phyloP scores from a whole-genome alignment of 148 eudicot species.

The Rhododendron simsii region DNA sequence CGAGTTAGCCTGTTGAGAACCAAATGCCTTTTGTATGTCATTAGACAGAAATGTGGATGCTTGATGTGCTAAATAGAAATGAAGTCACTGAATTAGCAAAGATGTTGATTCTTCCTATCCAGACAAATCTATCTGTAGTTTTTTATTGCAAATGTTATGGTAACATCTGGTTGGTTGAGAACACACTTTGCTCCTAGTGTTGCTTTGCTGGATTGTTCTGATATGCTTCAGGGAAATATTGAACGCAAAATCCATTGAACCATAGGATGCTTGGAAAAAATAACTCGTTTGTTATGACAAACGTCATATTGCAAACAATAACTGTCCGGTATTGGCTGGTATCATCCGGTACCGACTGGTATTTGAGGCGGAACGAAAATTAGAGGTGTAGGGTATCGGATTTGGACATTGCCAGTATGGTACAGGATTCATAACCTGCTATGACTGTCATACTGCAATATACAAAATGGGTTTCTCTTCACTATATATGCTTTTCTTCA shows the following conservation, averaged over 20 bases:
- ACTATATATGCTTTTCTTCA: neutral
- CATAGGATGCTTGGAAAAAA: neutral
- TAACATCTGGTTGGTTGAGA: neutral
- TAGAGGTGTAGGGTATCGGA: no score
- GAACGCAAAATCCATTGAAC: neutral
- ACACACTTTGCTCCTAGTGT: neutral
- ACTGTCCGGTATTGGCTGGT: no score
- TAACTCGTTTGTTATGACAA: neutral
- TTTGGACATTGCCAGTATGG: no score
- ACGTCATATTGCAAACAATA: neutral
- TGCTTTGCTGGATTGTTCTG: neutral
- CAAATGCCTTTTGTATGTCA: neutral
- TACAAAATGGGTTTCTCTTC: neutral
- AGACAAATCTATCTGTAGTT: neutral
- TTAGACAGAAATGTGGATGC: neutral
- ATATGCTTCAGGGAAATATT: conserved; percentile 1
- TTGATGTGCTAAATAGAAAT: neutral
- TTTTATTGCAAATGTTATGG: neutral
- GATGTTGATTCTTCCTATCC: conserved; percentile 12
- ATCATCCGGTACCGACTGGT: no score
- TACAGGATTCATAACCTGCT: no score
- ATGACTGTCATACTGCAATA: neutral
- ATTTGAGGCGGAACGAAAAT: no score
- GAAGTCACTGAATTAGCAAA: neutral
- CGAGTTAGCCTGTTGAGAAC: neutral